phyloP scores from a whole-genome alignment of 2,329 filamentous ascomycete genomes.

The Westerdykella aurantiaca region DNA sequence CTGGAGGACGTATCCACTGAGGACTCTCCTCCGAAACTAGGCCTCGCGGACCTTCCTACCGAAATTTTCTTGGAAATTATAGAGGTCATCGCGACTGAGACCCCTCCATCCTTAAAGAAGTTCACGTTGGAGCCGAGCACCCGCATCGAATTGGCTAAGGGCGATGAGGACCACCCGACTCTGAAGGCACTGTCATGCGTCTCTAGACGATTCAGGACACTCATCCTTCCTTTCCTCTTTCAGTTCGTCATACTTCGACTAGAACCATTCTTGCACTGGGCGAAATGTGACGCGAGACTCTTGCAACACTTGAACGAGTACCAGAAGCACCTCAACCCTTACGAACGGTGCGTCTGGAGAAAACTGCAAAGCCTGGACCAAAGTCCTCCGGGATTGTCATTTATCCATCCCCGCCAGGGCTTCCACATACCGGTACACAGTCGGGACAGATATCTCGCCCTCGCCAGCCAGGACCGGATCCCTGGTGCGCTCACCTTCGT shows the following conservation, averaged over 20 bases:
- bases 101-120: constrained; percentile 27
- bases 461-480: no score
- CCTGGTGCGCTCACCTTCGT: constrained; percentile 1
- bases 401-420: constrained; percentile 22
- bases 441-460: no score
- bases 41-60: constrained; percentile 28
- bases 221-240: constrained; percentile 32
- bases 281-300: no score
- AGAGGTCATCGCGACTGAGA: no score
- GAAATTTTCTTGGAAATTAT: constrained; percentile 34
- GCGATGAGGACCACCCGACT: constrained; percentile 5
- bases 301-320: no score
- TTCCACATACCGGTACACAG: no score
- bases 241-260: constrained; percentile 3
- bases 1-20: no score
- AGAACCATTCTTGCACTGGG: no score
- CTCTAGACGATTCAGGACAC: constrained; percentile 27
- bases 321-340: no score
- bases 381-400: constrained; percentile 18
- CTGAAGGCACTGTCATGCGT: constrained; percentile 31
- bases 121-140: constrained; percentile 33
- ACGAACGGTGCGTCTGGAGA: constrained; percentile 18
- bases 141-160: constrained; percentile 16
- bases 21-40: constrained; percentile 4
- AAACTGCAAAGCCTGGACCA: constrained; percentile 21